Evolutionary conservation across 176 grass and related monocot genomes (phyloP).

Genomic region (Metroxylon sagu): DNA sequence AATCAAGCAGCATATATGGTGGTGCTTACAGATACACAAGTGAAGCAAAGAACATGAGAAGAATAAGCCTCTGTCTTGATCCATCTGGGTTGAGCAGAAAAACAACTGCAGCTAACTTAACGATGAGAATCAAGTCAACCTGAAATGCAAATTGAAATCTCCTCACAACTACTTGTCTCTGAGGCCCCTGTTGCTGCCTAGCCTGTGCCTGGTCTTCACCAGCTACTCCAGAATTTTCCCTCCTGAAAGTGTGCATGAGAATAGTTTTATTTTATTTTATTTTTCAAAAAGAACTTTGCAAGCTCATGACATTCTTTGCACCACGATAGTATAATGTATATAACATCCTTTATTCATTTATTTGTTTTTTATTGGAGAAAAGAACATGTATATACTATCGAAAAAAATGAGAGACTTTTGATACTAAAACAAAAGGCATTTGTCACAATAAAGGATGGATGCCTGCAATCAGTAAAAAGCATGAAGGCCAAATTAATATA

Average conservation of each 20-base stretch:
- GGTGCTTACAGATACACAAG: constrained; percentile 77
- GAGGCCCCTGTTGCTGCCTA: constrained; percentile 54
- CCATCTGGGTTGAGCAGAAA: constrained; percentile 88
- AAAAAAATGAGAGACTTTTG: too few relatives aligned
- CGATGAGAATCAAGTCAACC: constrained; percentile 67
- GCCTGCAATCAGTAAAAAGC: too few relatives aligned
- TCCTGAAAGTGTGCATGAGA: constrained; percentile 24
- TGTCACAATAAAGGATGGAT: too few relatives aligned
- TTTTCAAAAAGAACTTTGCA: not conserved
- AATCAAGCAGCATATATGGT: not conserved
- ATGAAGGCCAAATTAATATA: too few relatives aligned
- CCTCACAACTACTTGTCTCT: constrained; percentile 86
- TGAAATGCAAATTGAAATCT: constrained; percentile 89
- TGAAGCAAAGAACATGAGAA: constrained; percentile 70
- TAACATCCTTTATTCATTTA: too few relatives aligned
- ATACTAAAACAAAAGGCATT: too few relatives aligned
- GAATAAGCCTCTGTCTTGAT: constrained; percentile 68
- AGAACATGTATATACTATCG: too few relatives aligned
- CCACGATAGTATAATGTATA: not conserved
- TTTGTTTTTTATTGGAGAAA: too few relatives aligned
- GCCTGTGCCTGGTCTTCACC: constrained; percentile 52
- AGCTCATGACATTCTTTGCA: not conserved
- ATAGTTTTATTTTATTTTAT: not conserved
- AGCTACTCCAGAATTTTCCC: constrained; percentile 36
- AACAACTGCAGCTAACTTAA: constrained; percentile 85